phyloP scores from a whole-genome alignment of 2,329 filamentous ascomycete genomes.

The Myriosclerotinia duriaeana region DNA sequence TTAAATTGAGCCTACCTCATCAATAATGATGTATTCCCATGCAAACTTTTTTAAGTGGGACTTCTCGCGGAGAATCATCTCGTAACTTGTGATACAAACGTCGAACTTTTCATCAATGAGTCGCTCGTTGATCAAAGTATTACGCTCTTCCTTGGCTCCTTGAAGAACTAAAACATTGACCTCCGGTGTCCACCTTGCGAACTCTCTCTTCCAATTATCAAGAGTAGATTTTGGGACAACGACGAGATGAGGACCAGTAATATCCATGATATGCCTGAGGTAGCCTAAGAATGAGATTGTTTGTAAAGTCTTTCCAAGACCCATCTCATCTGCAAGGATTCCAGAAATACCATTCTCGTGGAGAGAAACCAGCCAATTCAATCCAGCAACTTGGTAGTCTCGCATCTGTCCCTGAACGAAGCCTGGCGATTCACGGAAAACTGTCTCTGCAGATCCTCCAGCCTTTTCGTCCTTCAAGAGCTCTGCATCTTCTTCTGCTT shows the following conservation, averaged over 20 bases:
- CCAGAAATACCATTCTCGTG: slow-evolving; percentile 99
- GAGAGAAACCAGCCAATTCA: slow-evolving; percentile 97
- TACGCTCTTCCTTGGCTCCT: slow-evolving; percentile 90
- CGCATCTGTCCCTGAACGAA: slow-evolving; percentile 86
- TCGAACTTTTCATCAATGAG: slow-evolving; percentile 95
- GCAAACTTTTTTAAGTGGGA: slow-evolving; percentile 93
- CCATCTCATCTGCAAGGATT: slow-evolving; percentile 98
- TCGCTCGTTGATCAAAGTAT: slow-evolving; percentile 82
- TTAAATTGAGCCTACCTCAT: slow-evolving; percentile 57
- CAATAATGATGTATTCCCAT: slow-evolving; percentile 99
- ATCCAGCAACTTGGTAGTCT: slow-evolving; percentile 91
- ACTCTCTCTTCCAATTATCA: slow-evolving; percentile 98
- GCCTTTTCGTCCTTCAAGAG: slow-evolving; percentile 82
- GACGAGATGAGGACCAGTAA: slow-evolving; percentile 86
- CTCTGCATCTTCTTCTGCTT: slow-evolving; percentile 97
- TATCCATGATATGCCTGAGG: slow-evolving; percentile 84
- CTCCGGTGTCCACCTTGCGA: slow-evolving; percentile 90
- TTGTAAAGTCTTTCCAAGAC: slow-evolving; percentile 93
- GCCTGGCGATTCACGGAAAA: slow-evolving; percentile 91
- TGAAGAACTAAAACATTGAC: slow-evolving; percentile 92
- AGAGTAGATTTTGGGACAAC: slow-evolving; percentile 95
- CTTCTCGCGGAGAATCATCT: slow-evolving; percentile 97
- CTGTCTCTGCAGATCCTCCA: slow-evolving; percentile 79
- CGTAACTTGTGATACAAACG: slow-evolving; percentile 97
- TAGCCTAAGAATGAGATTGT: slow-evolving; percentile 97